Evolutionary conservation across 768 basidiomycete species (phyloP), one percentile per base, ranked within the genome.

Genomic region (Trametopsis cervina): DNA sequence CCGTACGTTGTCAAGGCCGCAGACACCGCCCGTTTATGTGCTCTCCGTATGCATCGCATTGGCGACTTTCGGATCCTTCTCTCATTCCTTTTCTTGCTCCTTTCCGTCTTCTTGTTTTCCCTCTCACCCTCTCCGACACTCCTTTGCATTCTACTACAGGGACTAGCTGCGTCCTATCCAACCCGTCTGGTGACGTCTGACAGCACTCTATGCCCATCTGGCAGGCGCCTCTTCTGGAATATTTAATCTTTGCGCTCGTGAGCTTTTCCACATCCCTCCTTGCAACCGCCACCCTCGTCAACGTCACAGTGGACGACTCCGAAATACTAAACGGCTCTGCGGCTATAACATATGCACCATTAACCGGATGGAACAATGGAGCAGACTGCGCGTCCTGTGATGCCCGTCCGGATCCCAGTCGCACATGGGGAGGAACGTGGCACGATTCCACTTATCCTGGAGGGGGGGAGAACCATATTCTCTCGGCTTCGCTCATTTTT

Each of bases 241-340:
- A 7, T 15, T 7, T 33, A 33, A 33, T 15, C 15, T 33, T 33
- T 33, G 29, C 29, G 29, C 29, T 33, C 29, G 29, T 33, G 9
- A 7, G 29, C 15, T 15, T 33, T 7, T 15, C 15, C 29, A 7
- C 15, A 7, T 33, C 29, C 9, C 29, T 33, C 9, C 15, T 51
- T n/a, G 33, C 42, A 27, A 26, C 45, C 4, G 44, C 44, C n/a
- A 41, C 52, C 15, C 57, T 66, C 22, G 56, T 65, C 21, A 73
- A 74, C 48, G 54, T 67, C 24, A 73, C 72, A 4, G 63, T 75
- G 29, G 72, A 75, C 62, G 72, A 73, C 55, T 62, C 62, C 29
- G 52, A 55, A 22, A 64, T 65, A 27, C 63, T 69, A 18, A 68
- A 66, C 33, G 63, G 68, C 22, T 52, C 46, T 15, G 51, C 44